Evolutionary conservation across 768 basidiomycete species (phyloP).

Genomic region (Collybia mongolica): DNA sequence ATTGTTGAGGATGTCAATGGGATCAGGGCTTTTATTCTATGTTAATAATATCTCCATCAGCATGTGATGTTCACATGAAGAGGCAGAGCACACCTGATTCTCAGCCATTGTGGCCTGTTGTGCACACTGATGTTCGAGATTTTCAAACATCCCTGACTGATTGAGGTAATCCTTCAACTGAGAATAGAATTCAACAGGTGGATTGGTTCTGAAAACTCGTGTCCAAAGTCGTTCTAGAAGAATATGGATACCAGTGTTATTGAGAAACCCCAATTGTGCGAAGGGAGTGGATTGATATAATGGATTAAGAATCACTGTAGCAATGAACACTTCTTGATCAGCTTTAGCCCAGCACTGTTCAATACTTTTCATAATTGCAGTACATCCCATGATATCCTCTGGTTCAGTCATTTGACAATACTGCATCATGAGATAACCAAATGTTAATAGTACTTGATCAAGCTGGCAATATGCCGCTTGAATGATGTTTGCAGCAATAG

Average conservation of each 20-base stretch:
- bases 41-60: too few relatives aligned
- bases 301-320: constrained; percentile 23
- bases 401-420: not conserved
- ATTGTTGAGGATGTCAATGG: constrained; percentile 7
- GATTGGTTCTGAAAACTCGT: constrained; percentile 7
- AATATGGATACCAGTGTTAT: constrained; percentile 6
- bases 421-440: not conserved
- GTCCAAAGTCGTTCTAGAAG: constrained; percentile 12
- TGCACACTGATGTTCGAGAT: not conserved
- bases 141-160: constrained; percentile 1
- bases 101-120: too few relatives aligned
- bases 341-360: constrained; percentile 19
- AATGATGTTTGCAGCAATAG: constrained; percentile 1
- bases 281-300: constrained; percentile 13
- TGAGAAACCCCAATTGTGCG: constrained; percentile 4
- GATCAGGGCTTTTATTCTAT: constrained; percentile 8
- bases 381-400: not conserved
- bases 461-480: constrained; percentile 1
- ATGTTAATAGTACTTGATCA: constrained; percentile 3
- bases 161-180: constrained; percentile 7
- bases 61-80: too few relatives aligned
- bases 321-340: constrained; percentile 27
- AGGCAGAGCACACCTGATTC: too few relatives aligned
- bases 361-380: constrained; percentile 8
- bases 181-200: not conserved